A percentile compares a stretch with the other conserved stretches of the same genome.
These are phyloP conservation scores for Amoebophrya sp. DNA, from an alignment of 169 alveolate genomes.

Conservation along the genomic window DNA sequence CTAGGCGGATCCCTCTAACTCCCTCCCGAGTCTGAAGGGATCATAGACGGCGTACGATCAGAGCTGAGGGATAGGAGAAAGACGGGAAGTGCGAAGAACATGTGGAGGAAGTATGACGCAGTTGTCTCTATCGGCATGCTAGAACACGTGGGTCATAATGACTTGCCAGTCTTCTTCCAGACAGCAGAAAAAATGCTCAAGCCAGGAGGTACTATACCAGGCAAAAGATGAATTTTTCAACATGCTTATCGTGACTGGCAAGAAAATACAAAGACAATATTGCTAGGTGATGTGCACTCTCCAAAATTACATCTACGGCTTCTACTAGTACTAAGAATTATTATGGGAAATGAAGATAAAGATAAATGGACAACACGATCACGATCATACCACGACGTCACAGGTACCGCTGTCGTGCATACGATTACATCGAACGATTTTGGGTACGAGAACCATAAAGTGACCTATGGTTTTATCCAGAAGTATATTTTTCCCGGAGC, in stretches of 20 bases:
- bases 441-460: constrained; percentile 13
- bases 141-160: neutral
- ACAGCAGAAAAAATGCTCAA: neutral
- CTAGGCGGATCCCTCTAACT: too few relatives aligned
- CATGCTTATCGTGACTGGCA: too few relatives aligned
- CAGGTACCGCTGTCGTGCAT: neutral
- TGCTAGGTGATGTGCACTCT: too few relatives aligned
- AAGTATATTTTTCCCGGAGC: constrained; percentile 8
- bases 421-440: neutral
- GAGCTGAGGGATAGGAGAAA: neutral
- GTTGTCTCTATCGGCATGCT: neutral
- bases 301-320: too few relatives aligned
- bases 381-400: too few relatives aligned
- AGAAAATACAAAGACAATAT: too few relatives aligned
- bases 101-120: neutral
- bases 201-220: neutral
- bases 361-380: too few relatives aligned
- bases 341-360: too few relatives aligned
- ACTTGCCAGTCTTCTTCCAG: neutral
- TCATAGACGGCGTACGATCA: neutral
- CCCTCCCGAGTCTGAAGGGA: neutral
- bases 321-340: too few relatives aligned
- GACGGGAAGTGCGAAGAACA: neutral
- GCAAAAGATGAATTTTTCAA: too few relatives aligned
- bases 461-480: neutral